These are phyloP conservation scores for Tolypocladium inflatum DNA, from an alignment of 2,329 filamentous ascomycete species.

Conservation along the genomic window DNA sequence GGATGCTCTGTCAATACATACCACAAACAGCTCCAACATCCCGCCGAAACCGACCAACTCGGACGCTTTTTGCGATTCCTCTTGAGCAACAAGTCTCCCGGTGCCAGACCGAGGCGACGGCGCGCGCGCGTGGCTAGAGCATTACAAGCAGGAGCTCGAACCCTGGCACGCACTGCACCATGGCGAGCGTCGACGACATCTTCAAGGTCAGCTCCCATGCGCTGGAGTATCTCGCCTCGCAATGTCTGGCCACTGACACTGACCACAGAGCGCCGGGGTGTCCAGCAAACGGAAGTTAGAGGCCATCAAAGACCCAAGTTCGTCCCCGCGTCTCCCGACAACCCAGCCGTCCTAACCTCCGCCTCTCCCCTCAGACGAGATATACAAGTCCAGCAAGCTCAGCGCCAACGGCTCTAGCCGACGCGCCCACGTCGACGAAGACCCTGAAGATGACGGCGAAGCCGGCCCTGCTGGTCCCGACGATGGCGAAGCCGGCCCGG, in stretches of 20 bases:
- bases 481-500: conserved; percentile 38
- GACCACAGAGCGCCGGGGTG: conserved; percentile 29
- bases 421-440: conserved; percentile 33
- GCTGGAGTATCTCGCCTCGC: no score
- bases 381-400: conserved; percentile 54
- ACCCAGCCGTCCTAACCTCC: background rate
- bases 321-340: conserved; percentile 14
- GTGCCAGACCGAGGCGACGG: background rate
- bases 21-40: no score
- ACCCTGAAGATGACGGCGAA: conserved; percentile 32
- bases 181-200: conserved; percentile 50
- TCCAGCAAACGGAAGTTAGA: conserved; percentile 56
- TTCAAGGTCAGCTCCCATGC: conserved; percentile 34
- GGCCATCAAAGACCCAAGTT: conserved; percentile 52
- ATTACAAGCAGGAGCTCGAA: background rate
- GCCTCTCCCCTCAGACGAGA: conserved; percentile 33
- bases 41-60: no score
- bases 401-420: conserved; percentile 34
- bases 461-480: conserved; percentile 43
- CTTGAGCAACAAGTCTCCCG: background rate
- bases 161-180: conserved; percentile 13
- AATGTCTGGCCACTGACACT: background rate
- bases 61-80: background rate
- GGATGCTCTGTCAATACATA: no score
- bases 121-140: background rate